Evolutionary conservation across 1,284 basidiomycete genomes (phyloP).

Genomic region (Gomphus bonarii): DNA sequence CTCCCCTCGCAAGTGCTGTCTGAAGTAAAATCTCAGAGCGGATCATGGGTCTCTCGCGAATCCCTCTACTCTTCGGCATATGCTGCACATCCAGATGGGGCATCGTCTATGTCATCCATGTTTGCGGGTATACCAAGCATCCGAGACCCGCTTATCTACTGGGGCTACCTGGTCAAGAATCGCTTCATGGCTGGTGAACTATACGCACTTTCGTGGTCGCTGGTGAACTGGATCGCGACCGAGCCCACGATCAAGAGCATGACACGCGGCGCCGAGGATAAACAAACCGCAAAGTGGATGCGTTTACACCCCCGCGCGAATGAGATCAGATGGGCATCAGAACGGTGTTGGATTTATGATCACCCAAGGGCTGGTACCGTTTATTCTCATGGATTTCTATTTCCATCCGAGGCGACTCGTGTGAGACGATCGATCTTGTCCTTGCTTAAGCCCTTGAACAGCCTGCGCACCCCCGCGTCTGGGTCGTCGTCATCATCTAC

Average conservation of each 20-base stretch:
- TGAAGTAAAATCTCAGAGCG: not conserved
- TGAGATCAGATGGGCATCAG: constrained; percentile 82
- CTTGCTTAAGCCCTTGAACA: constrained; percentile 21
- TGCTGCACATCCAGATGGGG: not conserved
- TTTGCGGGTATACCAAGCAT: not conserved
- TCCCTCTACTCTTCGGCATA: not conserved
- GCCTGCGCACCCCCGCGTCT: not conserved
- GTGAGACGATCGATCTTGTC: constrained; percentile 41
- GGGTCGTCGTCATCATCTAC: constrained; percentile 3
- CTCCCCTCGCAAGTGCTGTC: not conserved
- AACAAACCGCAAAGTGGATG: constrained; percentile 95
- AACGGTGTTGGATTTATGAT: constrained; percentile 97
- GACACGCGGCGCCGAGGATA: constrained; percentile 86
- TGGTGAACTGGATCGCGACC: constrained; percentile 82
- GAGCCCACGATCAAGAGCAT: constrained; percentile 60
- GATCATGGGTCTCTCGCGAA: not conserved
- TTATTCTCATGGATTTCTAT: constrained; percentile 96
- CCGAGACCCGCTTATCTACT: constrained; percentile 72
- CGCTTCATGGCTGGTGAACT: constrained; percentile 95
- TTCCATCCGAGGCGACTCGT: constrained; percentile 78
- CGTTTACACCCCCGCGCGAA: constrained; percentile 72
- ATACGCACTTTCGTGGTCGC: constrained; percentile 84
- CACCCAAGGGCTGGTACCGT: constrained; percentile 90
- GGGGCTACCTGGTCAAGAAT: constrained; percentile 94
- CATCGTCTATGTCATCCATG: not conserved